Base-by-base conservation (phyloP, 2,329 filamentous ascomycete species). In the Amauroascus niger region DNA sequence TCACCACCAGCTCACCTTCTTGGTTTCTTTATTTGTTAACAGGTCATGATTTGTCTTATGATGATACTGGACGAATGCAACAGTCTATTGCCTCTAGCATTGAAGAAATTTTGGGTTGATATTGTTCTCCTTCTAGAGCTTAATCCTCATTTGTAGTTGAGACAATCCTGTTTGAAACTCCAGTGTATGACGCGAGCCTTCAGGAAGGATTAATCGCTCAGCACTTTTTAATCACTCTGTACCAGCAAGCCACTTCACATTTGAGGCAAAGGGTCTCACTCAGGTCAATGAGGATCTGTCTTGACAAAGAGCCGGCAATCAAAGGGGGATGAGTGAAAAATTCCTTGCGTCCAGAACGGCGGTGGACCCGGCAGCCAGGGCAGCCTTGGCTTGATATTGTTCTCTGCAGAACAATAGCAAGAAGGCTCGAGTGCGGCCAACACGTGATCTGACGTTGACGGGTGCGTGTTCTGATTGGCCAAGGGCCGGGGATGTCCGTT, bases 401-500 rank as follows among this genome's bases (percentile, higher is more conserved):
- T 44, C 56, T 58, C 41, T 45, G 51, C 32, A 60, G 52, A 57
- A 61, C 58, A 61, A 61, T 61, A 61, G 49, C 53, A 60, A 61
- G 55, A 11, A 30, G n/a, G n/a, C n/a, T n/a, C 26, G 4, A 30
- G 26, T 6, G 37, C 11, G 16, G 13, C 2, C 20, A 13, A 5
- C 47, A 49, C 47, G 43, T 45, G 49, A 47, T 11, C 13, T 44
- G 44, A 53, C 22, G 50, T 53, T 50, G 45, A 11, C 22, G 24
- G 39, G 13, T 11, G 1, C 1, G 44, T 6, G 18, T 13, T 24
- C 20, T 46, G 37, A 53, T 56, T 56, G 54, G 54, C 28, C 13
- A 28, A 13, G 1, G 13, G 1, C 28, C 6, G 4, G 45, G 8
- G 11, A 20, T 41, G 24, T 44, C 41, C 28, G 33, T 24, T 8